These are phyloP conservation scores for Endocladia muricata DNA, from an alignment of 31 red algal species.

Conservation along the genomic window DNA sequence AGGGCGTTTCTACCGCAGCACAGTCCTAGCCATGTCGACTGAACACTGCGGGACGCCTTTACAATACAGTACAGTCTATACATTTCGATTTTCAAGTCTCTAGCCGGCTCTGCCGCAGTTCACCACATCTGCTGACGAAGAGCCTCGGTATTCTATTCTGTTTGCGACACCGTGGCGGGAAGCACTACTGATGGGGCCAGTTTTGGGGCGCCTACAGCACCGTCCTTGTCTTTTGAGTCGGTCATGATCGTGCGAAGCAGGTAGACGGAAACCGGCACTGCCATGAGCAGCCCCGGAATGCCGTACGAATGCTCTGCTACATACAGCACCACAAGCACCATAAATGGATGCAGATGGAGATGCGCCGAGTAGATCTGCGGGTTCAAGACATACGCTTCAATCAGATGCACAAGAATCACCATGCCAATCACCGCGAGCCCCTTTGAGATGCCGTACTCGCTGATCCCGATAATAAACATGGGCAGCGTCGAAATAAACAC, in stretches of 20 bases:
- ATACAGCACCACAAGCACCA: slow-evolving; percentile 92
- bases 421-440: slow-evolving; percentile 81
- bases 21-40: too few species aligned
- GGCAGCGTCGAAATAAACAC: slow-evolving; percentile 93
- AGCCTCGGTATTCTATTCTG: too few species aligned
- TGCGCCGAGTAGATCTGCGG: slow-evolving; percentile 97
- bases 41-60: too few species aligned
- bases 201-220: too few species aligned
- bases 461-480: slow-evolving; percentile 85
- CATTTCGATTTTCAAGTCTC: too few species aligned
- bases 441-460: slow-evolving; percentile 82
- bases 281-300: slow-evolving; percentile 85
- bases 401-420: slow-evolving; percentile 86
- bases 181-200: too few species aligned
- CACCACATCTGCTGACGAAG: too few species aligned
- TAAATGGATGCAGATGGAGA: slow-evolving; percentile 86
- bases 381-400: slow-evolving; percentile 94
- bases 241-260: slow-evolving; percentile 64
- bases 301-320: slow-evolving; percentile 91
- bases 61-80: too few species aligned
- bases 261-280: slow-evolving; percentile 91
- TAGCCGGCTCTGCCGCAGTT: too few species aligned
- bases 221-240: too few species aligned
- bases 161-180: too few species aligned
- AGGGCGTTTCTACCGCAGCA: too few species aligned